Conservation (phyloP, 2,329 filamentous ascomycete species). For the Fusarium pseudonygamai region DNA sequence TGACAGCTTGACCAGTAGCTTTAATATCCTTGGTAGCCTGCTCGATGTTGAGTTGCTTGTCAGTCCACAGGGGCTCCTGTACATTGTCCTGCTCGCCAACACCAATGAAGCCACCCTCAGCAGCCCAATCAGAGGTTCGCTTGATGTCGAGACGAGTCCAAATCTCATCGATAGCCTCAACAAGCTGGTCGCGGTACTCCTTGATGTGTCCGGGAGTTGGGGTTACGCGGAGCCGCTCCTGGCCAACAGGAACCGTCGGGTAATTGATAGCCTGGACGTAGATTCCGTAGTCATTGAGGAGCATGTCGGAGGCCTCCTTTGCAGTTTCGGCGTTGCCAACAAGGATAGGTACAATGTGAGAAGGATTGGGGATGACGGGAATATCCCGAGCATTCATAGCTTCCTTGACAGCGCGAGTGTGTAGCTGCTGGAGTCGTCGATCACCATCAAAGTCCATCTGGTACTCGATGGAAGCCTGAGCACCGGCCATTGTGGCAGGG, state of each 20-base stretch:
- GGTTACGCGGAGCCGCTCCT: conserved; percentile 95
- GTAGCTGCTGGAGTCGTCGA: conserved; percentile 90
- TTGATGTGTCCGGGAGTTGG: conserved; percentile 92
- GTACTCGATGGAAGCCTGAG: conserved; percentile 90
- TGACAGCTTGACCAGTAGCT: conserved; percentile 51
- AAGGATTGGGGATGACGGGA: conserved; percentile 96
- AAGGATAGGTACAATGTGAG: conserved; percentile 92
- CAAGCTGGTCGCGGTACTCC: conserved; percentile 85
- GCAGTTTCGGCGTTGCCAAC: conserved; percentile 95
- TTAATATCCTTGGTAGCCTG: conserved; percentile 71
- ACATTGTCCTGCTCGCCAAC: conserved; percentile 77
- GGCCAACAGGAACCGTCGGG: conserved; percentile 96
- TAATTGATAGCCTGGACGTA: conserved; percentile 99
- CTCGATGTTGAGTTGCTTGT: conserved; percentile 83
- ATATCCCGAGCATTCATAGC: conserved; percentile 82
- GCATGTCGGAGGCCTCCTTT: conserved; percentile 90
- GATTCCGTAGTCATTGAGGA: conserved; percentile 89
- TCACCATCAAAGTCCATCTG: conserved; percentile 88
- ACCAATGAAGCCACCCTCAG: conserved; percentile 91
- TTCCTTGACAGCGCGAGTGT: conserved; percentile 94
- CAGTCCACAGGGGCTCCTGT: conserved; percentile 86
- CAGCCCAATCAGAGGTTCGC: conserved; percentile 91
- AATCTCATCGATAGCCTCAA: conserved; percentile 84
- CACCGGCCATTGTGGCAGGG: conserved; percentile 96
- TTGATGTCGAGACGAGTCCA: conserved; percentile 91